phyloP scores from a whole-genome alignment of 2,329 filamentous ascomycete genomes.

The Microsporum audouinii region DNA sequence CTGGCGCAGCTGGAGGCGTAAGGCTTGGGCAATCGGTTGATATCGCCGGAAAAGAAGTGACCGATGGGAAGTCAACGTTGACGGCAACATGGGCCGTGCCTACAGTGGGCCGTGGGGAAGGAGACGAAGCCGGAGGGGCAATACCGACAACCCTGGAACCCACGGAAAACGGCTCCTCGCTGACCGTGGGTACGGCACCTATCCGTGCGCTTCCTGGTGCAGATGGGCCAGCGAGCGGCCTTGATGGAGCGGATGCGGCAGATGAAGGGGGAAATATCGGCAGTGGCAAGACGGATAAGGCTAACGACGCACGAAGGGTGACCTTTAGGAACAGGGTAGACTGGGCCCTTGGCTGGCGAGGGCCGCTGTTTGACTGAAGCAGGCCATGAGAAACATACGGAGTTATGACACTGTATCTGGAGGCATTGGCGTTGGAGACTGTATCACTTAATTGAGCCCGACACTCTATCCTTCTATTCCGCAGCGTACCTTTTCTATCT shows the following conservation, averaged over 20 bases:
- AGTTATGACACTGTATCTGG: neutral
- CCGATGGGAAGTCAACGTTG: neutral
- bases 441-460: neutral
- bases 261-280: neutral
- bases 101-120: neutral
- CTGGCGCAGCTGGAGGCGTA: neutral
- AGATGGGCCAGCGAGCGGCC: neutral
- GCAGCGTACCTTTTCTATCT: neutral
- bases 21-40: neutral
- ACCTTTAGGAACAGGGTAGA: slow-evolving; percentile 10
- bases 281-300: neutral
- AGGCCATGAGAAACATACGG: neutral
- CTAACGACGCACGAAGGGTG: neutral
- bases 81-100: neutral
- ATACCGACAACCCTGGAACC: neutral
- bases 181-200: neutral
- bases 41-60: neutral
- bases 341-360: slow-evolving; percentile 10
- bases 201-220: neutral
- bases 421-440: neutral
- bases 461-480: neutral
- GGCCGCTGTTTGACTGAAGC: neutral
- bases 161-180: neutral
- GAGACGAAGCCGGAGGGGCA: neutral
- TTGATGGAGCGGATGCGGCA: neutral